Base-by-base conservation (phyloP, 805 yeast genomes). In the Candida sithepensis region DNA sequence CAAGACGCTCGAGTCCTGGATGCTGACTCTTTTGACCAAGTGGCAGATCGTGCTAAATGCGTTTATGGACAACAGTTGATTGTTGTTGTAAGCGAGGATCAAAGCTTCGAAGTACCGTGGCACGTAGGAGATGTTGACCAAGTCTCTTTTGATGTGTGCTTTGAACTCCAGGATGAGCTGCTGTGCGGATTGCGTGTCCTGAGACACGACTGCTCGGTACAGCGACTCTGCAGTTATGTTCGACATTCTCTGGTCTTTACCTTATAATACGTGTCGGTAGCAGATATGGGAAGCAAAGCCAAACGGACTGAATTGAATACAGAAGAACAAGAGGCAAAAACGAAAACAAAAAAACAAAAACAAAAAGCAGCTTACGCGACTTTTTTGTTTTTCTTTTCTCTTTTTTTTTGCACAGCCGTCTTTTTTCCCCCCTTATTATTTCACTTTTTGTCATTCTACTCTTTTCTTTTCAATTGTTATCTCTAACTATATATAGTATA, bases 41-140 rank as follows among this genome's bases (percentile, higher is more conserved):
- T 81, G 84, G 42, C 82, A 78, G 3, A 79, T 58, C 0, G 79
- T 72, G 24, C 79, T 72, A 55, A 81, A 79, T 2, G 79, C 71
- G 49, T 71, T 70, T 18, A 79, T 68, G 10, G 70, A 60, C 30
- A 64, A 45, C 42, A 71, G 72, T 2, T 63, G 54, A 3, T 70
- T 65, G 46, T 72, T 74, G 46, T 72, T 74, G 39, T 68, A 70
- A 2, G 78, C 82, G 3, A 69, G 55, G 8, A 74, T 64, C 41
- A 82, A 62, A 0, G 80, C 69, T 42, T 79, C 79, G 47, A 79
- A 68, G 60, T 78, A 79, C 36, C 67, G 58, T 12, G 78, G 77
- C 3, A 77, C 82, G 43, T 72, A 69, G 1, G 64, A 43, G n/a
- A 79, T 54, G 45, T 79, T 76, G 30, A 81, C 81, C 48, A 73